Conservation (phyloP, 768 basidiomycete genomes). For the Trametes sanguinea region DNA sequence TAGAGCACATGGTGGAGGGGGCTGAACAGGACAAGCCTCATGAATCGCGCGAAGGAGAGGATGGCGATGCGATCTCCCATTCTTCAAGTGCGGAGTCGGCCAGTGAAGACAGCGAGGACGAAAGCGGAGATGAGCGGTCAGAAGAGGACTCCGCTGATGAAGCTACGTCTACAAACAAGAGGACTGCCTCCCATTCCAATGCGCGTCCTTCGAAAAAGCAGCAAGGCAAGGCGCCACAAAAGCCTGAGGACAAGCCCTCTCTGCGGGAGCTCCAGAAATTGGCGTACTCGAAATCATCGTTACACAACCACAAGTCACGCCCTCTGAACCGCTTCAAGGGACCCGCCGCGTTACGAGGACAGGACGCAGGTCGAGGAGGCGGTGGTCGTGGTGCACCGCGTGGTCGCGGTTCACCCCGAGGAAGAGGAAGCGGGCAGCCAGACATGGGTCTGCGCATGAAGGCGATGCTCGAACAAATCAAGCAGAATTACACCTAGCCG, state of each 20-base stretch:
- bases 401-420: slow-evolving; percentile 21
- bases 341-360: slow-evolving; percentile 20
- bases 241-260: slow-evolving; percentile 32
- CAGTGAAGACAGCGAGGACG: neutral
- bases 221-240: neutral
- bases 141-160: slow-evolving; percentile 19
- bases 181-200: neutral
- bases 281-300: slow-evolving; percentile 60
- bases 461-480: slow-evolving; percentile 83
- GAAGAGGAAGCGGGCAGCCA: slow-evolving; percentile 51
- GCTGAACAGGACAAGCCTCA: slow-evolving; percentile 7
- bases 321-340: slow-evolving; percentile 37
- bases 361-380: slow-evolving; percentile 20
- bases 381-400: slow-evolving; percentile 40
- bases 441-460: slow-evolving; percentile 89
- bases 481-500: slow-evolving; percentile 50
- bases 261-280: slow-evolving; percentile 61
- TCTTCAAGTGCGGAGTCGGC: neutral
- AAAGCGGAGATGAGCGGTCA: slow-evolving; percentile 17
- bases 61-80: neutral
- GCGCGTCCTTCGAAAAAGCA: neutral
- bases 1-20: slow-evolving; percentile 20
- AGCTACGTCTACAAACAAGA: neutral
- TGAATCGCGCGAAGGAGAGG: neutral
- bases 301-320: slow-evolving; percentile 60